Percentiles rank a stretch among this genome's conserved stretches.
Conservation (phyloP, 495 filamentous ascomycete species). For the Penicillium silybi region DNA sequence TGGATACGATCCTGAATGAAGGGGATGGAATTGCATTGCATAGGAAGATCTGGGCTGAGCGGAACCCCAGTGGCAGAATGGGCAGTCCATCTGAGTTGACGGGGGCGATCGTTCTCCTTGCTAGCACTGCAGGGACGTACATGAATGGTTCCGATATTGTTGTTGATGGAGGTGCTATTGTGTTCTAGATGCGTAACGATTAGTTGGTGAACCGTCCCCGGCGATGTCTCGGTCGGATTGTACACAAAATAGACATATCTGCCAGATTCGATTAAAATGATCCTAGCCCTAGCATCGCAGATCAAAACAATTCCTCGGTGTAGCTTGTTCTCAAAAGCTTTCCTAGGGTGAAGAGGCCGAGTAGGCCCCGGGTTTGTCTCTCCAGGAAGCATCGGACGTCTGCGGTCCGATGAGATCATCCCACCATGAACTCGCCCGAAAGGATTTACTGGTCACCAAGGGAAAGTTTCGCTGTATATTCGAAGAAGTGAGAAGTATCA, state of each 20-base stretch:
- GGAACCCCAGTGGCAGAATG: conserved; percentile 70
- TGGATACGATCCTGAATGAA: conserved; percentile 71
- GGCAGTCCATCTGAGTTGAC: conserved; percentile 75
- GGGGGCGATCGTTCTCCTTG: conserved; percentile 72
- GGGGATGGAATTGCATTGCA: conserved; percentile 40
- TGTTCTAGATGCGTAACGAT: background rate
- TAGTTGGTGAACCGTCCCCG: background rate
- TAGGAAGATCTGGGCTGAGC: conserved; percentile 72
- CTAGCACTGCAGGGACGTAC: conserved; percentile 67
- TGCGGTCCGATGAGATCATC: conserved; percentile 5
- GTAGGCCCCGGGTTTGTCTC: too few species aligned
- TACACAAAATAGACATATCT: background rate
- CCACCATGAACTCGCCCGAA: too few species aligned
- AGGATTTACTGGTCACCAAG: too few species aligned
- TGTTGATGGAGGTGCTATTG: conserved; percentile 33
- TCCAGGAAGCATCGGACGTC: background rate
- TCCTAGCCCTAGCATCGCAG: too few species aligned
- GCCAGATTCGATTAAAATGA: too few species aligned
- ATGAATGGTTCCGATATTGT: conserved; percentile 78
- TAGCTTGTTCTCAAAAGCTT: too few species aligned
- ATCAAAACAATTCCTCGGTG: too few species aligned
- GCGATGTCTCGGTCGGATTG: background rate
- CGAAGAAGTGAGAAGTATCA: too few species aligned
- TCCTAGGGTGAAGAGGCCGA: too few species aligned
- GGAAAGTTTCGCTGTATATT: too few species aligned